Base-by-base conservation (phyloP, 768 basidiomycete genomes). In the Coprinopsis strossmayeri region DNA sequence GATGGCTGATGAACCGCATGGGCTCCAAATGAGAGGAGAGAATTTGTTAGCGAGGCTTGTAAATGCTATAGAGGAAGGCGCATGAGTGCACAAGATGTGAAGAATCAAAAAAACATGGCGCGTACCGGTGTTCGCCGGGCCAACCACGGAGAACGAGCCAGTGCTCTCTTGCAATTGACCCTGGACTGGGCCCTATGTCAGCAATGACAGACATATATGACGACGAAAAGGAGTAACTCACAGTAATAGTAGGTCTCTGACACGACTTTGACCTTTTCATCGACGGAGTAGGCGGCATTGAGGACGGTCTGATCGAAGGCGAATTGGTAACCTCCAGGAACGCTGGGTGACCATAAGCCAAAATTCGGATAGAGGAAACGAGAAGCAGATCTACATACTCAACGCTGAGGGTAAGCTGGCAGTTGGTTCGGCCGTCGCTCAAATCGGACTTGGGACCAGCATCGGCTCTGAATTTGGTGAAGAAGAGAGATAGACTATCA, bases 291-390 rank as follows among this genome's bases (percentile, higher is more conserved):
- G 18, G 53, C 43, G 23, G 55, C 55, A 40, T 50, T 53, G 53
- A 55, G 48, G 35, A 37, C 52, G 28, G 55, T 57, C 34, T 54
- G 34, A 42, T 57, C 53, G 35, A 59, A 57, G n/a, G 52, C 58
- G 38, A 59, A 59, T 42, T 57, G 58, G 43, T 59, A 59, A 18
- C 58, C 58, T 17, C 52, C 24, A 13, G 58, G 58, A 25, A 52
- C 48, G 24, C 58, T 59, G 40, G 9, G 38, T 18, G 15, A 39
- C 20, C 3, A 25, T 40, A 10, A 34, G 20, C n/a, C 34, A 9
- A 21, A 24, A 3, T 3, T 12, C n/a, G 13, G 23, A n/a, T 5
- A 23, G 3, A 24, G 25, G 27, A 23, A 18, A 17, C 37, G 12
- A 12, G 38, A 50, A 32, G 15, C 4, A 17, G 35, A 21, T n/a